Evolutionary conservation across 352 stramenopile species (phyloP).

Genomic region (Pythium phragmitis): DNA sequence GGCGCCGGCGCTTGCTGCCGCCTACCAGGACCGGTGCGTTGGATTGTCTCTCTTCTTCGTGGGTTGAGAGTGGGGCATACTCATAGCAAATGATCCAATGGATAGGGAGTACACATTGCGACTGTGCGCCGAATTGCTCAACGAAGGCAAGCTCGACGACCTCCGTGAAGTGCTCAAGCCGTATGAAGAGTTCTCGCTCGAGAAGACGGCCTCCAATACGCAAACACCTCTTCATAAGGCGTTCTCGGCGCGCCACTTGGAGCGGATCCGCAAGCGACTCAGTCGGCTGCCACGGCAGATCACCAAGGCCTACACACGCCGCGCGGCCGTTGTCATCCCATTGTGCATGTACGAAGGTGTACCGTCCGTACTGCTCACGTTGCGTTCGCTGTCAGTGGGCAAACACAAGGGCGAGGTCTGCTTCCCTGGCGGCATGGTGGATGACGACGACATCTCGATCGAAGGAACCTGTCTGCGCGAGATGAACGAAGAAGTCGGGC

Average conservation of each 20-base stretch:
- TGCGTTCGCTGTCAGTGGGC: conserved; percentile 88
- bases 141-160: conserved; percentile 73
- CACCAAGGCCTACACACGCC: conserved; percentile 88
- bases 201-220: conserved; percentile 16
- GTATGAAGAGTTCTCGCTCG: conserved; percentile 44
- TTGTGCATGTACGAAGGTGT: conserved; percentile 96
- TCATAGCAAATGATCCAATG: not conserved
- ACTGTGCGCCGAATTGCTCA: conserved; percentile 69
- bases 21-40: conserved; percentile 92
- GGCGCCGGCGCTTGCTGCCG: conserved; percentile 91
- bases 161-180: conserved; percentile 67
- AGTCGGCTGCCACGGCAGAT: conserved; percentile 94
- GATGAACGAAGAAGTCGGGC: conserved; percentile 97
- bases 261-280: conserved; percentile 93
- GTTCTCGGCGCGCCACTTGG: conserved; percentile 87
- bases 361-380: conserved; percentile 95
- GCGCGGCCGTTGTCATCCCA: conserved; percentile 94
- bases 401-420: conserved; percentile 96
- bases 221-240: conserved; percentile 58
- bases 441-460: conserved; percentile 91
- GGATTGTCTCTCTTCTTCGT: not conserved
- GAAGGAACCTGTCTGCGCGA: conserved; percentile 96
- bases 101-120: conserved; percentile 75
- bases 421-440: conserved; percentile 96
- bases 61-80: not conserved